Evolutionary conservation across 768 basidiomycete genomes (phyloP), one percentile per base, ranked within the genome.

Genomic region (Hortiboletus flavorubellus): DNA sequence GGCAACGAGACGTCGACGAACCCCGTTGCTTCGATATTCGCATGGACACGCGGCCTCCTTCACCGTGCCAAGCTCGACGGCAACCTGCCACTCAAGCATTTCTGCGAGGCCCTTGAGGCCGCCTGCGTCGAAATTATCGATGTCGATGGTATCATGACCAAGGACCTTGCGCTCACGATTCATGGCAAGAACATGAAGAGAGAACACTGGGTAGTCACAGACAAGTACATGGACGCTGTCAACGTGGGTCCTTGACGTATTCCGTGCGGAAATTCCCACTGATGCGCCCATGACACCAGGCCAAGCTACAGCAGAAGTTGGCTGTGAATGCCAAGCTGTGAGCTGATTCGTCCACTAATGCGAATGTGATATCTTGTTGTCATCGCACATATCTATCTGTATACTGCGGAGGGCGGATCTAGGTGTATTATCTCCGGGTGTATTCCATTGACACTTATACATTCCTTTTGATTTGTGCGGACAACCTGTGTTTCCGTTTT

Each of bases 1-100:
- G 96, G 96, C 48, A 86, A 88, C 55, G 97, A 98, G 78, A 98
- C 96, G 11, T 94, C 91, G 54, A 99, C 96, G 45, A 99, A 99
- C 82, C 95, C 96, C 39, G 94, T 98, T 62, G 96, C 96, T 43
- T 93, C 91, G 53, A 98, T 99, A 77, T 98, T 95, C 65, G 96
- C 96, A 8, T 99, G 96, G 96, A 98, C 96, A 15, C 86, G 97
- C 44, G 96, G 96, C 0, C 80, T 99, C 40, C 75, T 92, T 51
- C 93, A 93, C 75, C 87, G 94, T 61, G 95, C 94, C 59, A 93
- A 92, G 77, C 80, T 98, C 33, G 96, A 99, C 68, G 76, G 76
- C 39, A 98, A 96, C 69, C 83, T 82, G 21, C 77, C 78, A 34
- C 82, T 99, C 30, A 76, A 74, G 49, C 72, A 74, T 44, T 99